phyloP scores from a whole-genome alignment of 768 basidiomycete species.

The Pisolithus microcarpus region DNA sequence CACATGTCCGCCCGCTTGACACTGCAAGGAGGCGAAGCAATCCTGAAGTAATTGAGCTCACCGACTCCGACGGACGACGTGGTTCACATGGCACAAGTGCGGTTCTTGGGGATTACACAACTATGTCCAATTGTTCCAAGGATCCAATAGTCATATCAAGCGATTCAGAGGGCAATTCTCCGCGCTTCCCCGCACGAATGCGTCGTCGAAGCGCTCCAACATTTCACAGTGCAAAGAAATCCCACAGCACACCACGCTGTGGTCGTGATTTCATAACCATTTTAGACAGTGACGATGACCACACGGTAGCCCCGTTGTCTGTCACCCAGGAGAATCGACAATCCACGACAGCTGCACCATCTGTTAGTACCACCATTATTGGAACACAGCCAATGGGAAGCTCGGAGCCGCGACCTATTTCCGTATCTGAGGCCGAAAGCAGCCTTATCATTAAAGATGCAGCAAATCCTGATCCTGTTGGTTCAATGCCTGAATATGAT shows the following conservation, averaged over 20 bases:
- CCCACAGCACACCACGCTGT: not conserved
- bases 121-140: not conserved
- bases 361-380: no score
- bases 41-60: slow-evolving; percentile 12
- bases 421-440: not conserved
- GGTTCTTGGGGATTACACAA: not conserved
- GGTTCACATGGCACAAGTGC: not conserved
- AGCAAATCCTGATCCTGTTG: not conserved
- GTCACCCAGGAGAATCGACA: not conserved
- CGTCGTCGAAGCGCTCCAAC: not conserved
- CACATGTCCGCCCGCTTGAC: slow-evolving; percentile 8
- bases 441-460: not conserved
- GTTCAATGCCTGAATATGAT: not conserved
- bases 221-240: not conserved
- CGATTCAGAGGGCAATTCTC: slow-evolving; percentile 13
- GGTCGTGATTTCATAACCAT: slow-evolving; percentile 22
- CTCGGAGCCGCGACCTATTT: no score
- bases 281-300: slow-evolving; percentile 20
- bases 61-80: slow-evolving; percentile 15
- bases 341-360: no score
- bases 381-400: no score
- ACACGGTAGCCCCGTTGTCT: not conserved
- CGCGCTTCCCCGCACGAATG: not conserved
- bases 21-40: slow-evolving; percentile 5
- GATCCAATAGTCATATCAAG: slow-evolving; percentile 22